Conservation (phyloP, 805 yeast genomes). For the Schwanniomyces occidentalis region DNA sequence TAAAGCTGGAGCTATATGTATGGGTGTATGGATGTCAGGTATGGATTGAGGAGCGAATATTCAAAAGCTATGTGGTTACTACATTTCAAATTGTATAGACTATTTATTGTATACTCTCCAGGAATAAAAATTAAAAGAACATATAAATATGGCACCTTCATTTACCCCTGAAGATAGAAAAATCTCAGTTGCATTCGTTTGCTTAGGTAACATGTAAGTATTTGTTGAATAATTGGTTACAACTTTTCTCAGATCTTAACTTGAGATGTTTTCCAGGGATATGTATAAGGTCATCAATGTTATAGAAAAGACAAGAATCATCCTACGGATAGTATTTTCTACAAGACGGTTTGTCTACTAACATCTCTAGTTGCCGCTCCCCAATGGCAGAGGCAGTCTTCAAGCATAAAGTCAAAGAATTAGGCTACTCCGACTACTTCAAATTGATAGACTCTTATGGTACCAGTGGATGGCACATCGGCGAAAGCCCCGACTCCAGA, state of each 20-base stretch:
- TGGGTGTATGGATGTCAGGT: not conserved
- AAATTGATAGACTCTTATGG: slow-evolving; percentile 80
- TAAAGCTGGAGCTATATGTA: too few relatives aligned
- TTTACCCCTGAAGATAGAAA: slow-evolving; percentile 20
- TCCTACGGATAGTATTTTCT: too few relatives aligned
- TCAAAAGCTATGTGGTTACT: too few relatives aligned
- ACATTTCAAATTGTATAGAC: too few relatives aligned
- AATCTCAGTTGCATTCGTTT: slow-evolving; percentile 80
- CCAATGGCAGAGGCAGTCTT: slow-evolving; percentile 98
- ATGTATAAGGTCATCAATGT: too few relatives aligned
- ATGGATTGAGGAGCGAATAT: too few relatives aligned
- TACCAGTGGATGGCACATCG: slow-evolving; percentile 81
- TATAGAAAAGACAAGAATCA: too few relatives aligned
- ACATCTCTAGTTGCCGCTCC: slow-evolving; percentile 69
- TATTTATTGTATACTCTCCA: too few relatives aligned
- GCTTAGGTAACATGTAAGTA: slow-evolving; percentile 83
- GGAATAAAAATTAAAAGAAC: too few relatives aligned
- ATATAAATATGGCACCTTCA: slow-evolving; percentile 15
- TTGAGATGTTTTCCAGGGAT: too few relatives aligned
- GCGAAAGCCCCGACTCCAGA: slow-evolving; percentile 79
- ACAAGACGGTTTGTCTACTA: slow-evolving; percentile 18
- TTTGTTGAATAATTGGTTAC: too few relatives aligned
- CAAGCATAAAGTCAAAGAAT: slow-evolving; percentile 56
- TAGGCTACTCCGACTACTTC: slow-evolving; percentile 47
- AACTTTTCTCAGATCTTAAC: too few relatives aligned